Conservation (phyloP, 352 stramenopile species). For the Globisporangium camurandrum region DNA sequence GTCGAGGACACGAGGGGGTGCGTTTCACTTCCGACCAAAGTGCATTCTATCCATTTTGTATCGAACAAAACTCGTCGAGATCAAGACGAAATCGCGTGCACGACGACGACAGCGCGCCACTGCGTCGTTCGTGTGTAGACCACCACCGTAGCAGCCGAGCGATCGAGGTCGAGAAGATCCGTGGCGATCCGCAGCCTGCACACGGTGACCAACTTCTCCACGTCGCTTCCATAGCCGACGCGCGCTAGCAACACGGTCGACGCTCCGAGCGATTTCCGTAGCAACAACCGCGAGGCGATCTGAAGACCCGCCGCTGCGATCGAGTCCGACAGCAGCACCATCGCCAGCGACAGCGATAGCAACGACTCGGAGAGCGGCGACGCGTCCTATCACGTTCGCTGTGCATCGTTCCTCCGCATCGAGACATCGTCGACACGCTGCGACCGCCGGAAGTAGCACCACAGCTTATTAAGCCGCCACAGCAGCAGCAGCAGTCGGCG, state of each 20-base stretch:
- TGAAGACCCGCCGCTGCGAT: too few species aligned
- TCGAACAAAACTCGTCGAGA: too few species aligned
- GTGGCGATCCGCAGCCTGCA: constrained; percentile 5
- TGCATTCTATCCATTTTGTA: too few species aligned
- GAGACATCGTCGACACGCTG: constrained; percentile 15
- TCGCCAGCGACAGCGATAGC: constrained; percentile 11
- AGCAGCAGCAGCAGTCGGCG: constrained; percentile 8
- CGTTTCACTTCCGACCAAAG: too few species aligned
- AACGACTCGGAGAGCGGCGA: constrained; percentile 14
- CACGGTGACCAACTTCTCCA: constrained; percentile 22
- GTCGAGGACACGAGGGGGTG: too few species aligned
- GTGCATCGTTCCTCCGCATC: constrained; percentile 1
- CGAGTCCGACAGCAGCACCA: constrained; percentile 1
- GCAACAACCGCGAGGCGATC: too few species aligned
- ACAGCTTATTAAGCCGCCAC: too few species aligned
- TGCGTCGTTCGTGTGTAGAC: background rate
- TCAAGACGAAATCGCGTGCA: too few species aligned
- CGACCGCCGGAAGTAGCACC: constrained; percentile 23
- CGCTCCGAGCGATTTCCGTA: too few species aligned
- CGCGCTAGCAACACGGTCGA: background rate
- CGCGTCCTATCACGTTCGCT: constrained; percentile 11
- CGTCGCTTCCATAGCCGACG: constrained; percentile 11
- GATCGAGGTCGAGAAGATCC: background rate
- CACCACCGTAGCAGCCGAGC: background rate
- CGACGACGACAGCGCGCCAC: too few species aligned